Evolutionary conservation across 495 filamentous ascomycete genomes (phyloP).

Genomic region (Xylaria bambusicola): DNA sequence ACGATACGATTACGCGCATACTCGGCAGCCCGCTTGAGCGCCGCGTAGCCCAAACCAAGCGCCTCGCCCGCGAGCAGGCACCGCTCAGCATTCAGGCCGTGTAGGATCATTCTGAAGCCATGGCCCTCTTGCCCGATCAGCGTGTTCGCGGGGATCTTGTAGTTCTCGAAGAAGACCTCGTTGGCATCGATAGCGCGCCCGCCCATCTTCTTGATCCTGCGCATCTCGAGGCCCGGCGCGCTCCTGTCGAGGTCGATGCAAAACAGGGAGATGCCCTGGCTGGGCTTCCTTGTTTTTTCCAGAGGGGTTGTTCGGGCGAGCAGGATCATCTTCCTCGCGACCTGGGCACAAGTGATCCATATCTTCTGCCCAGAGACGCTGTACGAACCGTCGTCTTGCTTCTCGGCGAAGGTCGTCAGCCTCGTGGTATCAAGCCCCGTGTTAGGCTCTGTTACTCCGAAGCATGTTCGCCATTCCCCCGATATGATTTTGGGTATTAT

Average conservation of each 20-base stretch:
- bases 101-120: conserved; percentile 75
- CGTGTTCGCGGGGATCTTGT: conserved; percentile 58
- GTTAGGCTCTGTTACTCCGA: conserved; percentile 71
- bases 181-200: conserved; percentile 78
- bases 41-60: conserved; percentile 73
- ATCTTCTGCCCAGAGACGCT: conserved; percentile 75
- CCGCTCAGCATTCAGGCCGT: conserved; percentile 84
- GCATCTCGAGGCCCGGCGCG: conserved; percentile 61
- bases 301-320: conserved; percentile 72
- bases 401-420: conserved; percentile 61
- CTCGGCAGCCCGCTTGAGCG: conserved; percentile 61
- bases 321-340: conserved; percentile 75
- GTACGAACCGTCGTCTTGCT: conserved; percentile 55
- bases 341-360: conserved; percentile 80
- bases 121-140: conserved; percentile 70
- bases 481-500: conserved; percentile 70
- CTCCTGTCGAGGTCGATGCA: conserved; percentile 69
- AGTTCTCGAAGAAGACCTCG: conserved; percentile 81
- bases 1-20: conserved; percentile 71
- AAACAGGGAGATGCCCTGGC: conserved; percentile 72
- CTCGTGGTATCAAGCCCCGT: conserved; percentile 74
- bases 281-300: conserved; percentile 64
- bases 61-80: conserved; percentile 78
- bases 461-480: conserved; percentile 69
- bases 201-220: conserved; percentile 80